Conservation (phyloP, 805 yeast species). For the Schizosaccharomyces octosporus region DNA sequence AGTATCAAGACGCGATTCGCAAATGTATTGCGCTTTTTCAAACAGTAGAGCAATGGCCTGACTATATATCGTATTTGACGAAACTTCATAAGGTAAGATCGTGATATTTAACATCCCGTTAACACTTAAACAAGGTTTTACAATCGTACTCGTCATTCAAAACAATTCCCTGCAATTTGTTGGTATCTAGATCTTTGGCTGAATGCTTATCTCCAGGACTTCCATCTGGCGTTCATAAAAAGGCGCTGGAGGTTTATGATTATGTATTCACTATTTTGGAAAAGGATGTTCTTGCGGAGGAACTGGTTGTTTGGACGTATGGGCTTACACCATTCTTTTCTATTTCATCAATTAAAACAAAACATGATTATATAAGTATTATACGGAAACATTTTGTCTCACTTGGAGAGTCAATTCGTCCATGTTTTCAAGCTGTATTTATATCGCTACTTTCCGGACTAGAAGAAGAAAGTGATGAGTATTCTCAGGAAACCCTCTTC, state of each 20-base stretch:
- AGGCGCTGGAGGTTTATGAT: constrained; percentile 55
- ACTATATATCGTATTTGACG: constrained; percentile 71
- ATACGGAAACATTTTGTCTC: background rate
- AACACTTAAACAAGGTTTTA: constrained; percentile 6
- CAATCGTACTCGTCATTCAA: constrained; percentile 12
- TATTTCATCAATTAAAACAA: constrained; percentile 5
- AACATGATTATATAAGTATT: background rate
- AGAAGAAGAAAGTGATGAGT: background rate
- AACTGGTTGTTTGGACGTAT: background rate
- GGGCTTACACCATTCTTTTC: background rate
- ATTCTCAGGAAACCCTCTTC: background rate
- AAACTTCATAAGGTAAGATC: constrained; percentile 46
- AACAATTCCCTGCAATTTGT: constrained; percentile 37
- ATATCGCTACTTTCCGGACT: background rate
- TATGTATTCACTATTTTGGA: constrained; percentile 23
- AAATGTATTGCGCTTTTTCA: constrained; percentile 55
- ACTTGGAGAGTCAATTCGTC: background rate
- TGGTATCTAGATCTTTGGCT: constrained; percentile 47
- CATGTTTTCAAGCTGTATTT: background rate
- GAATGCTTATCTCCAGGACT: constrained; percentile 56
- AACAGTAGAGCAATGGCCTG: constrained; percentile 89
- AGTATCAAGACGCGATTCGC: constrained; percentile 42
- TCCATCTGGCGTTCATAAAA: constrained; percentile 91
- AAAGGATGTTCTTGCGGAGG: background rate
- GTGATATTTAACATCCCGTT: constrained; percentile 9